Evolutionary conservation across 208 protist genomes (phyloP), one percentile per base, ranked within the genome.

Genomic region (Tritrichomonas foetus): DNA sequence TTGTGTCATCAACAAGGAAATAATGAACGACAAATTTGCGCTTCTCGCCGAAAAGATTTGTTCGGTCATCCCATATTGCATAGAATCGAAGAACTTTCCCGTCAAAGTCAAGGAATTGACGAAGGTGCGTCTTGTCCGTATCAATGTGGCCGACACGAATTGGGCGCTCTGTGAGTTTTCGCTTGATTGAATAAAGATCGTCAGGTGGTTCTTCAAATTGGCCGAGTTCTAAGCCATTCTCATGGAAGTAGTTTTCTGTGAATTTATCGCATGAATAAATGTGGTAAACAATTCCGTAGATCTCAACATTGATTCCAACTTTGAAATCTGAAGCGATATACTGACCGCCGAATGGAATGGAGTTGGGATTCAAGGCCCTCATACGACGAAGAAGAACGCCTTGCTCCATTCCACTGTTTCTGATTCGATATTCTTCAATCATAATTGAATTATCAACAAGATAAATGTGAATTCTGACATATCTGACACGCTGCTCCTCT

Each of bases 1-100:
- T 95, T 2, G 97, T 98, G 95, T 97, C 96, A 95, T 99, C 98
- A 39, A 98, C 96, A 30, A 99, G 96, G 95, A 98, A 99, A 96
- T 98, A 99, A 66, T 97, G 96, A 66, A 99, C 75, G 57, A 98
- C 96, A 72, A 99, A 96, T 66, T 96, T 95, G 36, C 98, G 96
- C 80, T 97, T 95, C 78, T 97, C 96, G 74, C 97, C 97, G 93
- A 97, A 97, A 93, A 98, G 96, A 49, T 95, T 93, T 5, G 69
- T 89, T 25, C n/a, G 20, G 93, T 98, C 96, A 64, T 98, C 97
- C 98, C 98, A 99, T 30, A 96, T 95, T 41, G 96, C 96, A 94
- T 96, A 98, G 95, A 99, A 99, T 30, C 97, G 96, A 93, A 99
- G 96, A 82, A 96, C 95, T 89, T 96, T 93, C 1, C 97, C 94